Conservation (phyloP, 2,329 filamentous ascomycete species). For the Stachybotrys chartarum region DNA sequence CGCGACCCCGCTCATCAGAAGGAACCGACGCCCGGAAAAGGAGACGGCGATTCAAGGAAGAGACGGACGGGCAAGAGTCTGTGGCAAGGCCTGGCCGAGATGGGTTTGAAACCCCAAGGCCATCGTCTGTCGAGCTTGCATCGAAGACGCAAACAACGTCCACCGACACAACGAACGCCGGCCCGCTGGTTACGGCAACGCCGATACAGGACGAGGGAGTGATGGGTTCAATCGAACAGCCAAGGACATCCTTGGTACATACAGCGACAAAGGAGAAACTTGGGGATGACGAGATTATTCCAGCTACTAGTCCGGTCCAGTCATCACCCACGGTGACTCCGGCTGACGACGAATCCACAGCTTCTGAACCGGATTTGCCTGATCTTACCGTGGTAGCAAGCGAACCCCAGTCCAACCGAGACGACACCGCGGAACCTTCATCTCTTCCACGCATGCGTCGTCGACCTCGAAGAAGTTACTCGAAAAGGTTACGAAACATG, state of each 20-base stretch:
- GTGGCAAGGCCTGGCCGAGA: neutral
- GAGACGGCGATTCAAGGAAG: conserved; percentile 7
- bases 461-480: conserved; percentile 14
- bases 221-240: neutral
- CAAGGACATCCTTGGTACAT: conserved; percentile 1
- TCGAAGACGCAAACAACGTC: neutral
- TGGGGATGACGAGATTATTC: conserved; percentile 24
- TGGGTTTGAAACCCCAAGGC: neutral
- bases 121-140: neutral
- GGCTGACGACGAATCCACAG: conserved; percentile 8
- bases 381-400: conserved; percentile 16
- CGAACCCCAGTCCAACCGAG: conserved; percentile 3
- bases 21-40: conserved; percentile 18
- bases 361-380: conserved; percentile 27
- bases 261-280: conserved; percentile 4
- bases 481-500: conserved; percentile 9
- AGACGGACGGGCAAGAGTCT: neutral
- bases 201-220: neutral
- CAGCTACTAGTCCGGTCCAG: conserved; percentile 28
- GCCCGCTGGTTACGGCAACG: neutral
- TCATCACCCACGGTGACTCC: conserved; percentile 16
- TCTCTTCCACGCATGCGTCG: conserved; percentile 17
- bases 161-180: neutral
- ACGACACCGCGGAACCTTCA: conserved; percentile 15
- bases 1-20: conserved; percentile 9